phyloP scores from a whole-genome alignment of 2,329 filamentous ascomycete species.

The Diaporthe sp. region DNA sequence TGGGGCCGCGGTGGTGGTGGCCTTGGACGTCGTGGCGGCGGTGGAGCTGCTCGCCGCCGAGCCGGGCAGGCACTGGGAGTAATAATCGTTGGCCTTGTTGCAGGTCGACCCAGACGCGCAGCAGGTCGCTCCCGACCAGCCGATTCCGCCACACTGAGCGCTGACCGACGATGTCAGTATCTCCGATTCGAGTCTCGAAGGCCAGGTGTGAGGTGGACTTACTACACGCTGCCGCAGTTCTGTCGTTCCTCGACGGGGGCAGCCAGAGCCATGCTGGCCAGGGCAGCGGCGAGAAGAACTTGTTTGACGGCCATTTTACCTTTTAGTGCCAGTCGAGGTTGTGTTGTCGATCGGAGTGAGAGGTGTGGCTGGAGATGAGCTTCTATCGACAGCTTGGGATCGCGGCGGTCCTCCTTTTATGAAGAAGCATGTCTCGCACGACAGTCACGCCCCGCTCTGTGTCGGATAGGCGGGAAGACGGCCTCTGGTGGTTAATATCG shows the following conservation, averaged over 20 bases:
- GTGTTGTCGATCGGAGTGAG: conserved; percentile 23
- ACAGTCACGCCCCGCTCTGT: background rate
- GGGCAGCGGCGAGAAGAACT: conserved; percentile 52
- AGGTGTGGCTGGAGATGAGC: conserved; percentile 35
- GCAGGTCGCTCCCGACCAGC: conserved; percentile 60
- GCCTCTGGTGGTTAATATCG: conserved; percentile 24
- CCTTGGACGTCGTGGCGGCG: conserved; percentile 43
- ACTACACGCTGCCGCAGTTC: conserved; percentile 53
- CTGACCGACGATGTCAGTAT: conserved; percentile 42
- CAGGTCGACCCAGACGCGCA: conserved; percentile 58
- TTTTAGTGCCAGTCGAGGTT: conserved; percentile 14
- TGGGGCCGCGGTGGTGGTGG: conserved; percentile 46
- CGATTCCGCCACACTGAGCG: conserved; percentile 62
- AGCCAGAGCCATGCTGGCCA: conserved; percentile 56
- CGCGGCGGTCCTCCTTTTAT: conserved; percentile 18
- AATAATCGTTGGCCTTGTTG: conserved; percentile 53
- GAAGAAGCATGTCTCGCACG: background rate
- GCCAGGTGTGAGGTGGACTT: conserved; percentile 37
- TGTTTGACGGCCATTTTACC: conserved; percentile 46
- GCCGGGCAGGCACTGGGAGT: conserved; percentile 55
- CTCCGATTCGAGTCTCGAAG: background rate
- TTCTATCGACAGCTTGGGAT: background rate
- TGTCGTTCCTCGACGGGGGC: conserved; percentile 60
- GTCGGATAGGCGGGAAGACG: conserved; percentile 33
- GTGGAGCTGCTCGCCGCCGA: conserved; percentile 43